phyloP scores from a whole-genome alignment of 352 stramenopile genomes.

The Salisapilia sapeloensis region DNA sequence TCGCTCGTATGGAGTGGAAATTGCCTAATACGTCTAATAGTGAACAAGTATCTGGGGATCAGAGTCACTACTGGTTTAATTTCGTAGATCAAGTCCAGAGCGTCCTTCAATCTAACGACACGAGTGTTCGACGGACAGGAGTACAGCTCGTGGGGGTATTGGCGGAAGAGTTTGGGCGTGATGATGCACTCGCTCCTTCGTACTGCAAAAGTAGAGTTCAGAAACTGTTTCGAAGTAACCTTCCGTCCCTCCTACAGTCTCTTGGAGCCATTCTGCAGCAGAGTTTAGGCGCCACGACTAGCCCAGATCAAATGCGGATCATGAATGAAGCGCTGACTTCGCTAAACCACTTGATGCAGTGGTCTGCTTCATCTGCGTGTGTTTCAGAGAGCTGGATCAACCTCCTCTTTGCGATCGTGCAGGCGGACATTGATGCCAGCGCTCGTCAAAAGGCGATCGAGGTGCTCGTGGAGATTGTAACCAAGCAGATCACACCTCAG shows the following conservation, averaged over 20 bases:
- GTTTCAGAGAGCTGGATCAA: slow-evolving; percentile 37
- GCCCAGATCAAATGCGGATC: slow-evolving; percentile 19
- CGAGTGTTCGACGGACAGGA: slow-evolving; percentile 18
- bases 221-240: slow-evolving; percentile 13
- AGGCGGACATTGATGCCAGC: slow-evolving; percentile 5
- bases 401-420: slow-evolving; percentile 36
- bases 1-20: slow-evolving; percentile 39
- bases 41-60: too few relatives aligned
- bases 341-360: slow-evolving; percentile 28
- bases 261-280: slow-evolving; percentile 24
- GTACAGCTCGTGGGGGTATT: slow-evolving; percentile 42
- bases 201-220: slow-evolving; percentile 24
- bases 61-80: too few relatives aligned
- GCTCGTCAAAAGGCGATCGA: slow-evolving; percentile 39
- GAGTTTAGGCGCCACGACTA: slow-evolving; percentile 1
- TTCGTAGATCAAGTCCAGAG: too few relatives aligned
- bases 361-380: slow-evolving; percentile 32
- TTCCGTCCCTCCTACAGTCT: slow-evolving; percentile 28
- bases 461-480: slow-evolving; percentile 42
- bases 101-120: too few relatives aligned
- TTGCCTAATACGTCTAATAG: too few relatives aligned
- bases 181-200: slow-evolving; percentile 35
- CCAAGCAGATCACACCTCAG: slow-evolving; percentile 29
- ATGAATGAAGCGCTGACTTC: slow-evolving; percentile 31
- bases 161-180: slow-evolving; percentile 53